Evolutionary conservation across 2,329 filamentous ascomycete genomes (phyloP).

Genomic region (Tolypocladium nubicola): DNA sequence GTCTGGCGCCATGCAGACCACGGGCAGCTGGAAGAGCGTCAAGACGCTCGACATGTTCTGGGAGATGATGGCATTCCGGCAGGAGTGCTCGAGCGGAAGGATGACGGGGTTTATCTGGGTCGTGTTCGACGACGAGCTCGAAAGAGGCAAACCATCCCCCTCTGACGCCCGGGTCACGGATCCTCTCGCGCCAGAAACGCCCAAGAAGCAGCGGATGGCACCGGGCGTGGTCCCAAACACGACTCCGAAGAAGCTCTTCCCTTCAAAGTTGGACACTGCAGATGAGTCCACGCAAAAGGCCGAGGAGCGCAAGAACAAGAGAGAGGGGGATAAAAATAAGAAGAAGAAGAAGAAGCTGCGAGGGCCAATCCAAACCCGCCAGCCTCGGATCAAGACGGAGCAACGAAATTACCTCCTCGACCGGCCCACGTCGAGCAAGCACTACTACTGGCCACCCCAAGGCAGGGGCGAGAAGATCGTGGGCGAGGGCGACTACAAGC

Average conservation of each 20-base stretch:
- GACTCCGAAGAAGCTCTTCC: slow-evolving; percentile 22
- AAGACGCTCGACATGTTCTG: slow-evolving; percentile 85
- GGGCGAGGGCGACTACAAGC: slow-evolving; percentile 53
- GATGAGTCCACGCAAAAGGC: slow-evolving; percentile 1
- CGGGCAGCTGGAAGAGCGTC: slow-evolving; percentile 73
- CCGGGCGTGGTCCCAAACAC: slow-evolving; percentile 17
- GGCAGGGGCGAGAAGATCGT: slow-evolving; percentile 56
- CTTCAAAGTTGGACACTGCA: not conserved
- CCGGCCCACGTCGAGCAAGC: slow-evolving; percentile 41
- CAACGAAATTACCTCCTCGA: slow-evolving; percentile 38
- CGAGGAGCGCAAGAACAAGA: slow-evolving; percentile 3
- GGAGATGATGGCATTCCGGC: slow-evolving; percentile 95
- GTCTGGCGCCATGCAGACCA: slow-evolving; percentile 39
- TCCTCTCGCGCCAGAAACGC: slow-evolving; percentile 21
- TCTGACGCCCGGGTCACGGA: not conserved
- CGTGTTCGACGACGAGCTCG: slow-evolving; percentile 55
- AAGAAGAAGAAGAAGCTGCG: slow-evolving; percentile 33
- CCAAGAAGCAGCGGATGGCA: slow-evolving; percentile 14
- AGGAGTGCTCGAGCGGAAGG: slow-evolving; percentile 88
- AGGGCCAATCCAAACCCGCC: slow-evolving; percentile 52
- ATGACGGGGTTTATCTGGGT: slow-evolving; percentile 94
- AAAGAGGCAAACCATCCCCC: slow-evolving; percentile 2
- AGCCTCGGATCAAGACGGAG: slow-evolving; percentile 54
- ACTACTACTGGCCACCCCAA: slow-evolving; percentile 54
- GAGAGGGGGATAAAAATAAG: slow-evolving; percentile 21